A percentile compares a stretch with the other conserved stretches of the same genome.
Conservation (phyloP, 169 alveolate species). For the Plasmodium vivax region DNA sequence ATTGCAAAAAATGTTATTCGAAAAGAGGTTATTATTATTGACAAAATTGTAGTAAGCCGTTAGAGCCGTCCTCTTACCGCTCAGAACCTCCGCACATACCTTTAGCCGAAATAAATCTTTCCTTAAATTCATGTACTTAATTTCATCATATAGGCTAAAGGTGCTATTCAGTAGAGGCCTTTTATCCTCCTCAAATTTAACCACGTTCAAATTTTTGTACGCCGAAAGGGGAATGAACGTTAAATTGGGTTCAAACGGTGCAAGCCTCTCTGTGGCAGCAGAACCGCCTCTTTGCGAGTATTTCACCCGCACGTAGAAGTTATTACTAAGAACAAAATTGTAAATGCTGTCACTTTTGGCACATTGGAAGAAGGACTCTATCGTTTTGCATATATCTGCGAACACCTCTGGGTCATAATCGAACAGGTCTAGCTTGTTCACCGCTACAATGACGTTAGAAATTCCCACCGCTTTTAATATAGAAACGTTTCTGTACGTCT, state of each 20-base stretch:
- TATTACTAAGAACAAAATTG: constrained; percentile 58
- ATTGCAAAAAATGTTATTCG: constrained; percentile 53
- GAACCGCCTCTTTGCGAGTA: not conserved
- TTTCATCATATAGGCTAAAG: constrained; percentile 54
- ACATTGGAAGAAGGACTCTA: constrained; percentile 42
- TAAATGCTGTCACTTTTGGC: constrained; percentile 35
- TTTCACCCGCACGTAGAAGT: constrained; percentile 20
- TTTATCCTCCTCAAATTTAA: constrained; percentile 35
- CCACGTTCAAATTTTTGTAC: constrained; percentile 54
- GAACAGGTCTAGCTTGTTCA: constrained; percentile 80
- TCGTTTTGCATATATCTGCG: constrained; percentile 46
- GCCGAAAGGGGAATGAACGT: constrained; percentile 62
- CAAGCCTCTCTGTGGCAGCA: not conserved
- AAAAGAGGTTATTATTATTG: constrained; percentile 12
- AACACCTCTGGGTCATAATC: constrained; percentile 69
- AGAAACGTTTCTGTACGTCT: constrained; percentile 77
- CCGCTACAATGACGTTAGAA: constrained; percentile 77
- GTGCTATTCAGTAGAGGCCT: constrained; percentile 24
- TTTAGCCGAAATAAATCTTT: constrained; percentile 50
- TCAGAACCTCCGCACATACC: constrained; percentile 34
- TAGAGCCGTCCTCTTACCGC: not conserved
- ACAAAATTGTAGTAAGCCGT: constrained; percentile 47
- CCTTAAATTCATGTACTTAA: constrained; percentile 55
- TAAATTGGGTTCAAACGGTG: constrained; percentile 14
- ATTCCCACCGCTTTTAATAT: constrained; percentile 80